Evolutionary conservation across 768 basidiomycete genomes (phyloP), one percentile per base, ranked within the genome.

Genomic region (Leccinellum albellum): DNA sequence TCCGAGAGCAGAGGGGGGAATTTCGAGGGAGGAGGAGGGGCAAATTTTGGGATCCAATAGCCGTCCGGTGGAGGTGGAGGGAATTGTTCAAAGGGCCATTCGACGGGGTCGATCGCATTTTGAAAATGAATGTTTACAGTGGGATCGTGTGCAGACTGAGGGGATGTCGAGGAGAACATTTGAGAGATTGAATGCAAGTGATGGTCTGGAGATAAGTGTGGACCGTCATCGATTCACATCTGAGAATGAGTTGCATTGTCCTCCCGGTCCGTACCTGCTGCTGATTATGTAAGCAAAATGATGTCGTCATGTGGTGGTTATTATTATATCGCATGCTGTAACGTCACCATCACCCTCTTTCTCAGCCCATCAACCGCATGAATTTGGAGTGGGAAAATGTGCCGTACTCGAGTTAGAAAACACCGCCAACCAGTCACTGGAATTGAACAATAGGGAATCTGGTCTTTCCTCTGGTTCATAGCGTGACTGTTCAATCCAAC

Each of bases 11-110:
- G 51, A 23, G 32, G 29, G 8, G 55, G 56, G 28, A 54, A 68
- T 57, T 55, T 68, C 3, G 66, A 51, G 17, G 60, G 61, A 7
- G 55, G 60, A 42, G 56, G 59, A 15, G 60, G 62, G 28, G 32
- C 67, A n/a, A 28, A 56, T 54, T 61, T 71, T 1, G 66, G 62
- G 47, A 70, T 42, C 67, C 63, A 70, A 50, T 51, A 51, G n/a
- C 69, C 69, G 7, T 70, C 66, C 0, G 1, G 17, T 21, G 69
- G 69, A 10, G 71, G 71, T 3, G 59, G 44, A 28, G 69, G 69
- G 32, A 72, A 72, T 5, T 23, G 62, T 24, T 70, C 69, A 24
- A 71, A 53, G 15, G 69, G 71, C 66, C 65, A 72, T 57, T 59
- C 54, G 42, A 50, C 55, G 4, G 58, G 3, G n/a, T 55, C 56